Conservation (phyloP, 2,329 filamentous ascomycete species). For the Clathrospora elynae region DNA sequence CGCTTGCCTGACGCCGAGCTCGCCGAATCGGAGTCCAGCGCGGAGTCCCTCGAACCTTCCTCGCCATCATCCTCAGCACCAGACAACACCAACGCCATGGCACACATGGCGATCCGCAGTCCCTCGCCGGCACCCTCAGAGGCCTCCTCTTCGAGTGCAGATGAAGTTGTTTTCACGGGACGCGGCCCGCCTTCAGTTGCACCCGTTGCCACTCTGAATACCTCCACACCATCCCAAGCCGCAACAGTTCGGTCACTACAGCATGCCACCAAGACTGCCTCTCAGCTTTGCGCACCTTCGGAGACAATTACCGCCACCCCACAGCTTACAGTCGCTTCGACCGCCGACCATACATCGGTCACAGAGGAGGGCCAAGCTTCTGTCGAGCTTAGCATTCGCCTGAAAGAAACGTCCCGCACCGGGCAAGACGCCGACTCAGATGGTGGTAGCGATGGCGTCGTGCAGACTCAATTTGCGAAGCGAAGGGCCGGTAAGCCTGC, state of each 20-base stretch:
- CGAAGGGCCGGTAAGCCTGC: conserved; percentile 34
- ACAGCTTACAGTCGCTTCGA: conserved; percentile 8
- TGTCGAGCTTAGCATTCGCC: conserved; percentile 15
- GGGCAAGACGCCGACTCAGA: conserved; percentile 27
- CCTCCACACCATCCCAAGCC: background rate
- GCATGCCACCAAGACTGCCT: background rate
- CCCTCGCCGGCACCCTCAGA: conserved; percentile 42
- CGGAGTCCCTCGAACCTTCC: conserved; percentile 20
- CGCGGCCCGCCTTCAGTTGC: conserved; percentile 23
- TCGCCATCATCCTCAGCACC: conserved; percentile 20
- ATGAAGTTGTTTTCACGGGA: conserved; percentile 62
- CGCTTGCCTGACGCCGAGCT: conserved; percentile 25
- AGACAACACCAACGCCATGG: conserved; percentile 35
- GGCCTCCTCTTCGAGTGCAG: conserved; percentile 50
- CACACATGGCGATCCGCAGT: conserved; percentile 44
- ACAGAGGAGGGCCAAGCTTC: conserved; percentile 5
- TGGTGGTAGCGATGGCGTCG: conserved; percentile 28
- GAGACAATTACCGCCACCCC: background rate
- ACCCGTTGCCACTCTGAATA: conserved; percentile 3
- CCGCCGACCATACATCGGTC: conserved; percentile 3
- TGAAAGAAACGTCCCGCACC: conserved; percentile 3
- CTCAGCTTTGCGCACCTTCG: background rate
- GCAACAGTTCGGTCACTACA: background rate
- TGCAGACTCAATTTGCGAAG: conserved; percentile 29
- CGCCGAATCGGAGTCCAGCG: conserved; percentile 16